phyloP scores from a whole-genome alignment of 371 early-diverging fungal species.

The Choanephora cucurbitarum region DNA sequence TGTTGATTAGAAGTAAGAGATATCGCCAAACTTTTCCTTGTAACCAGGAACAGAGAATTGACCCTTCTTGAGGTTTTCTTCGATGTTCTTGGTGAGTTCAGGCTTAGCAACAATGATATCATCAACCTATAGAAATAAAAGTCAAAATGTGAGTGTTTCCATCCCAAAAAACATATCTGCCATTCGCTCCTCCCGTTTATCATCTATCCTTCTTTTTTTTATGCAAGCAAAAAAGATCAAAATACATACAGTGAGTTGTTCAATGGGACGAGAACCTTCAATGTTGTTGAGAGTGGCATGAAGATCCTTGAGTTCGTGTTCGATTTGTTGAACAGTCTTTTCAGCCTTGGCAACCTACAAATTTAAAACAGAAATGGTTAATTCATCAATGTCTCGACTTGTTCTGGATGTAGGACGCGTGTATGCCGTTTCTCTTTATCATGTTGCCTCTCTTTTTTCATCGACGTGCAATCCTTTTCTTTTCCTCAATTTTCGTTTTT shows the following conservation, averaged over 20 bases:
- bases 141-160: background rate
- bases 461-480: background rate
- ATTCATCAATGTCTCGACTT: background rate
- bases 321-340: conserved; percentile 82
- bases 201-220: too few species aligned
- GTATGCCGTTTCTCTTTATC: conserved; percentile 1
- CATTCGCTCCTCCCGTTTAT: too few species aligned
- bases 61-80: conserved; percentile 88
- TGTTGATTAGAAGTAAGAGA: conserved; percentile 71
- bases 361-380: background rate
- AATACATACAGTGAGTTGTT: conserved; percentile 85
- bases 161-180: background rate
- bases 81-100: conserved; percentile 84
- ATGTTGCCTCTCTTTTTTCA: background rate
- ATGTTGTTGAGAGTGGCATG: conserved; percentile 91
- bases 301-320: conserved; percentile 85
- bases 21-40: conserved; percentile 88
- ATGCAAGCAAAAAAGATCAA: background rate
- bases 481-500: background rate
- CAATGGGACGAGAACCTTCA: conserved; percentile 91
- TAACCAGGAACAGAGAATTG: conserved; percentile 93
- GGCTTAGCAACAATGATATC: conserved; percentile 94
- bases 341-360: conserved; percentile 83
- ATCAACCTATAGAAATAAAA: conserved; percentile 68
- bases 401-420: conserved; percentile 5